Conservation (phyloP, 2,329 filamentous ascomycete species). For the Arthrobotrys entomopaga region DNA sequence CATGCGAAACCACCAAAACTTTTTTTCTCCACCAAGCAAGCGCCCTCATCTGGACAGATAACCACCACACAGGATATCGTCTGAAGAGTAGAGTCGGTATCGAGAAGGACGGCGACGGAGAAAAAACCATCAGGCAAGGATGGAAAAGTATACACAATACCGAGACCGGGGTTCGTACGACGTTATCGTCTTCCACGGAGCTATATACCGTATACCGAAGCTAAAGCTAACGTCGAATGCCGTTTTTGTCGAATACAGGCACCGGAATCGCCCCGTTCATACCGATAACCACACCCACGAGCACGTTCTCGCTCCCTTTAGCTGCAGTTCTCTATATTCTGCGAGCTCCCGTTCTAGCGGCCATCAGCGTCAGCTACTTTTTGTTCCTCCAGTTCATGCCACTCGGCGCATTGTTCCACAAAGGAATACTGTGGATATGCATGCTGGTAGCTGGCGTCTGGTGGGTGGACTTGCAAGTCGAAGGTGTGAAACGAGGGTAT, state of each 20-base stretch:
- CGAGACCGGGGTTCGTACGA: slow-evolving; percentile 79
- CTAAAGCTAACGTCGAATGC: slow-evolving; percentile 46
- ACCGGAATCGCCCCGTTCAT: slow-evolving; percentile 97
- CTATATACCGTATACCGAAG: background rate
- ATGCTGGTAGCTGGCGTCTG: slow-evolving; percentile 90
- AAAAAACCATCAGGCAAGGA: slow-evolving; percentile 61
- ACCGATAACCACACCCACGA: slow-evolving; percentile 75
- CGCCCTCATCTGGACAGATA: slow-evolving; percentile 2
- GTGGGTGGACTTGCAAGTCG: slow-evolving; percentile 99
- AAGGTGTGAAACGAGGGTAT: slow-evolving; percentile 90
- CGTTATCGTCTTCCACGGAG: slow-evolving; percentile 47
- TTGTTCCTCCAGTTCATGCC: slow-evolving; percentile 84
- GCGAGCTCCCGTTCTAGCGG: slow-evolving; percentile 80
- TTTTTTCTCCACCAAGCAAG: background rate
- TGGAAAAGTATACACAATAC: slow-evolving; percentile 97
- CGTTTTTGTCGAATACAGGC: slow-evolving; percentile 67
- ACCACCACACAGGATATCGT: background rate
- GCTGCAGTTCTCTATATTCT: slow-evolving; percentile 80
- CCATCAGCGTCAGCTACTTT: slow-evolving; percentile 77
- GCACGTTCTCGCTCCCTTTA: slow-evolving; percentile 72
- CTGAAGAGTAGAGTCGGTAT: background rate
- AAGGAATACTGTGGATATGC: slow-evolving; percentile 86
- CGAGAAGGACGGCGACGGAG: background rate
- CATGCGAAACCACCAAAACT: slow-evolving; percentile 23
- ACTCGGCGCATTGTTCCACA: slow-evolving; percentile 74